These are phyloP conservation scores for Mallotus japonicus DNA, from an alignment of 441 rosid genomes.

Conservation along the genomic window DNA sequence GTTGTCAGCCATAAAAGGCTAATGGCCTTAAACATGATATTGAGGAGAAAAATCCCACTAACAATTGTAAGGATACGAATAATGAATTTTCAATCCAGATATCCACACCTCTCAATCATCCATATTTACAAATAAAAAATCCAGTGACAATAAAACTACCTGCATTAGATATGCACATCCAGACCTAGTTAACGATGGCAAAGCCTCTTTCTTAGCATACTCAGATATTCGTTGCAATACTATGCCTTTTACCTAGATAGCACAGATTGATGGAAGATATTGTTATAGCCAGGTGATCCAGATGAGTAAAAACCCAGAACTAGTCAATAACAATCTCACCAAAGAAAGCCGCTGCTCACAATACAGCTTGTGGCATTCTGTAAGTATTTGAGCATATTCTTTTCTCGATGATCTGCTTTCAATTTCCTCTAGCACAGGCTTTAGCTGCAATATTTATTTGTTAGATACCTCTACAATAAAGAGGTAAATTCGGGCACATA, in stretches of 20 bases:
- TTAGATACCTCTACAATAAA: slow-evolving; percentile 19
- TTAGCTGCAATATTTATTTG: slow-evolving; percentile 59
- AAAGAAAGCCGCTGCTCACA: slow-evolving; percentile 94
- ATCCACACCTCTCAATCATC: not conserved
- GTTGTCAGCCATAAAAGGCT: slow-evolving; percentile 2
- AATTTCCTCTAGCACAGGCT: slow-evolving; percentile 83
- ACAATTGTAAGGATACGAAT: slow-evolving; percentile 7
- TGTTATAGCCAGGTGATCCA: slow-evolving; percentile 24
- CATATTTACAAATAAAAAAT: not conserved
- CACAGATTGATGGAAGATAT: slow-evolving; percentile 18
- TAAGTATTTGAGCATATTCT: slow-evolving; percentile 79
- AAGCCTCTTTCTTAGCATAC: slow-evolving; percentile 84
- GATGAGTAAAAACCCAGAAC: slow-evolving; percentile 11
- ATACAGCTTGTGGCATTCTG: slow-evolving; percentile 89
- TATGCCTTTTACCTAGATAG: slow-evolving; percentile 73
- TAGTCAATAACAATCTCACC: slow-evolving; percentile 47
- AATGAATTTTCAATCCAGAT: slow-evolving; percentile 16
- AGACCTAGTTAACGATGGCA: slow-evolving; percentile 93
- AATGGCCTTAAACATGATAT: not conserved
- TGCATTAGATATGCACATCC: slow-evolving; percentile 97
- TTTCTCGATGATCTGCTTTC: slow-evolving; percentile 94
- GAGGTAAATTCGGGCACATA: not conserved
- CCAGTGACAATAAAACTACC: slow-evolving; percentile 37
- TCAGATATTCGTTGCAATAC: slow-evolving; percentile 91
- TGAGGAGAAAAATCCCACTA: not conserved